Evolutionary conservation across 306 rosid genomes (phyloP), one percentile per base, ranked within the genome.

Genomic region (Cicer pinnatifidum): DNA sequence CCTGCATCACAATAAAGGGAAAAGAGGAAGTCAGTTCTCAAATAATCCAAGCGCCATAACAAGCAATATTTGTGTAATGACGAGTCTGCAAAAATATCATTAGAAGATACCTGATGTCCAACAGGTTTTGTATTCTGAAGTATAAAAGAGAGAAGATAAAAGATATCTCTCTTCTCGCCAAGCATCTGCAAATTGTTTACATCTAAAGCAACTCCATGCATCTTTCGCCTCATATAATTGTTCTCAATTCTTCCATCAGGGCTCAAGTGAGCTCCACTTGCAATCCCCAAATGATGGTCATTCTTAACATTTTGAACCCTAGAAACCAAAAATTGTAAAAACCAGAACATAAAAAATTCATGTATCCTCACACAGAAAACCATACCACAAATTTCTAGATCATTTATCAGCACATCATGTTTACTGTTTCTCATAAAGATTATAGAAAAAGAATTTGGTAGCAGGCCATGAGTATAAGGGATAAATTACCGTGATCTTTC

Each of bases 61-160:
- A n/a, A 11, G 6, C 72, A 60, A 44, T 50, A 4, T 11, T 20
- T 1, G 67, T 71, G 72, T 59, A 66, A 38, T 6, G 67, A 23
- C 6, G 63, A 67, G 47, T 64, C 11, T 67, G 40, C 23, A 78
- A 75, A 64, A 73, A 37, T 62, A 66, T 37, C 80, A 83, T 67
- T 73, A 33, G 38, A 72, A 84, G 58, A 76, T 90, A 94, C 99
- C 99, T 91, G 99, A 82, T 95, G 97, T 56, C 97, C 97, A 84
- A 95, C 99, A 67, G 99, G 99, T 86, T 87, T 95, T 71, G 97
- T 86, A 75, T 88, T 91, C 78, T 86, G 96, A 79, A 91, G 97
- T 64, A 91, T 78, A 67, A 86, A 84, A 82, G 97, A 95, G 92
- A 95, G 93, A 87, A 83, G 84, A 85, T 81, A 91, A 88, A 89